Base-by-base conservation (phyloP, 2,329 filamentous ascomycete genomes). In the Aspergillus aculeatus region DNA sequence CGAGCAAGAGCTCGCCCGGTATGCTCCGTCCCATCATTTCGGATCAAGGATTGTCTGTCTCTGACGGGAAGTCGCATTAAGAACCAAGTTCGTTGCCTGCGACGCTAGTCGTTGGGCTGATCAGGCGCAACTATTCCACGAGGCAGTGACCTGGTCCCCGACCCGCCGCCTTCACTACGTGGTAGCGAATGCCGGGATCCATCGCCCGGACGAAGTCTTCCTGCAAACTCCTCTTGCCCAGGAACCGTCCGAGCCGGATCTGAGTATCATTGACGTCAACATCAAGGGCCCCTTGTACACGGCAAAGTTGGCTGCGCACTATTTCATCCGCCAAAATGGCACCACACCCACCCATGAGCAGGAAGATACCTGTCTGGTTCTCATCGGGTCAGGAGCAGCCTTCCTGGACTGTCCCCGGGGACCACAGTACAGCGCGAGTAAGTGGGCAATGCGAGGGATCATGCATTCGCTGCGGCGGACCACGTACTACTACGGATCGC, bases 271-370 rank as follows among this genome's bases (percentile, higher is more conserved):
- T 7, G 65, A 78, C 10, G 73, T 79, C 26, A 79, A 80, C 55
- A 62, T 79, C 11, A 66, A 73, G 4, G 80, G 80, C 2, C 74
- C 73, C 0, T 57, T 80, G 4, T 82, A 81, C 65, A 82, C 81
- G 0, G 73, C 76, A 59, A 82, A 81, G 62, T 71, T 82, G 0
- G 80, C 80, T 0, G 65, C 58, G 1, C 74, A 77, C 63, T 74
- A 78, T 62, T 77, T 77, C 60, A 71, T 72, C 50, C 69, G 66
- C 10, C 66, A 72, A 56, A 69, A 70, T 32, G 70, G 69, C 47
- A 60, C 68, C 48, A 53, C 62, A 12, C 63, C 62, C 14, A 66
- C 65, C 2, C 26, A 49, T 14, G 21, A 56, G 9, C 65, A 71
- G 51, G 64, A 69, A 23, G 72, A 71, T 60, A 72, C 68, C 4